Evolutionary conservation across 306 rosid species (phyloP).

Genomic region (Casuarina glauca): DNA sequence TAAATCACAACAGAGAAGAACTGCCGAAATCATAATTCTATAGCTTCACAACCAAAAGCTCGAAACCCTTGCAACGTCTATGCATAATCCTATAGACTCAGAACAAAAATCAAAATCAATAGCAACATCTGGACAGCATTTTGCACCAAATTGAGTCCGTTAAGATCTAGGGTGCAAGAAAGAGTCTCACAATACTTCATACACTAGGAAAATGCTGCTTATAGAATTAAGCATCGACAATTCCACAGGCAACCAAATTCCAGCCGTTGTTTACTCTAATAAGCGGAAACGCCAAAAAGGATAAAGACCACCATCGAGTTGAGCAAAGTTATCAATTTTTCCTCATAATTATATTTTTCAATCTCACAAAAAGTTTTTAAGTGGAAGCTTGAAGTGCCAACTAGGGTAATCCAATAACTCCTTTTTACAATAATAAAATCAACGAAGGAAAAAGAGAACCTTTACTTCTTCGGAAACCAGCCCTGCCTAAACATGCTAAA

Average conservation of each 20-base stretch:
- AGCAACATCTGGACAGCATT: not conserved
- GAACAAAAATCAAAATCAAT: not conserved
- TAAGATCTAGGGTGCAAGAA: not conserved
- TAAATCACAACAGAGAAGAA: not conserved
- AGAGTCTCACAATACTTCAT: not conserved
- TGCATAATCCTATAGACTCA: not conserved
- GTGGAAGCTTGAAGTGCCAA: not conserved
- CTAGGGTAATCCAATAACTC: not conserved
- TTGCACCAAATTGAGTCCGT: not conserved
- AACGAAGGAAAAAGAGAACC: not conserved
- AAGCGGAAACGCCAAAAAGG: not conserved
- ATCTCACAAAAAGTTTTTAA: not conserved
- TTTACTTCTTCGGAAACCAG: too few relatives aligned
- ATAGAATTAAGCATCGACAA: not conserved
- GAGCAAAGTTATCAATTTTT: not conserved
- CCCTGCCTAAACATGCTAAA: not conserved
- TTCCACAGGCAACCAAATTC: not conserved
- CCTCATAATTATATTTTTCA: not conserved
- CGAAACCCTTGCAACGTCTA: too few relatives aligned
- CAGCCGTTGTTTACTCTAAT: not conserved
- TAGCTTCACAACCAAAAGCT: not conserved
- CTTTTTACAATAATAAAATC: not conserved
- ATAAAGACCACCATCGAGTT: not conserved
- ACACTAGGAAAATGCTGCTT: not conserved
- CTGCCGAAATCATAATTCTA: not conserved